Evolutionary conservation across 2,329 filamentous ascomycete species (phyloP), one percentile per base, ranked within the genome.

Genomic region (Chrysoporthe deuterocubensis): DNA sequence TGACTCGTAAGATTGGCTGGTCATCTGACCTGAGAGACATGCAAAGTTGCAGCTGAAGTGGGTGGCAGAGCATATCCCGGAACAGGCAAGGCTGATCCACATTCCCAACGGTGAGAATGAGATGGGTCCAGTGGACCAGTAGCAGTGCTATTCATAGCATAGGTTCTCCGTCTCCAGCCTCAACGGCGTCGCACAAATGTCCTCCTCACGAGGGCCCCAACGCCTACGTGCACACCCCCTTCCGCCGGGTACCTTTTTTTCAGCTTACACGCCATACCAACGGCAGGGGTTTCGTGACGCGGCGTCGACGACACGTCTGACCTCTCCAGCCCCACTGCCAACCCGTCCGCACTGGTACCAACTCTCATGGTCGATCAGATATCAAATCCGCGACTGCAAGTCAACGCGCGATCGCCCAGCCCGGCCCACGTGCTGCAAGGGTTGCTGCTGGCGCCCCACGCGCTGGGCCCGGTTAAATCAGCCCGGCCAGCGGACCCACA

Each of bases 71-170:
- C 48, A 52, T 11, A 11, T 32, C 48, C 26, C 4, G 21, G 50
- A 11, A 21, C 16, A 8, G 50, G 50, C 21, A 32, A 21, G 11
- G 37, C 9, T 32, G 50, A 34, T 54, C 50, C 50, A 54, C 50
- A 32, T 54, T 32, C 26, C 7, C 50, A 34, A 54, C 50, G 50
- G 50, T 54, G 50, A 54, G 50, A 54, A 34, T 32, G 50, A 54
- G 50, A 34, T 54, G 50, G 50, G 50, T 54, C 50, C 32, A 26
- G 50, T 54, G 50, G 26, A 54, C 50, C 50, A 8, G 26, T 13
- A 54, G 8, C 26, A 34, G 21, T 9, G 21, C 50, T 54, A 54
- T 54, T 54, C 50, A 54, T 54, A 54, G 50, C 5, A 3, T 54
- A 16, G 13, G 7, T 21, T 52, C 50, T 32, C 13, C 9, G 50